Conservation (phyloP, 2,329 filamentous ascomycete species). For the Colletotrichum lini region DNA sequence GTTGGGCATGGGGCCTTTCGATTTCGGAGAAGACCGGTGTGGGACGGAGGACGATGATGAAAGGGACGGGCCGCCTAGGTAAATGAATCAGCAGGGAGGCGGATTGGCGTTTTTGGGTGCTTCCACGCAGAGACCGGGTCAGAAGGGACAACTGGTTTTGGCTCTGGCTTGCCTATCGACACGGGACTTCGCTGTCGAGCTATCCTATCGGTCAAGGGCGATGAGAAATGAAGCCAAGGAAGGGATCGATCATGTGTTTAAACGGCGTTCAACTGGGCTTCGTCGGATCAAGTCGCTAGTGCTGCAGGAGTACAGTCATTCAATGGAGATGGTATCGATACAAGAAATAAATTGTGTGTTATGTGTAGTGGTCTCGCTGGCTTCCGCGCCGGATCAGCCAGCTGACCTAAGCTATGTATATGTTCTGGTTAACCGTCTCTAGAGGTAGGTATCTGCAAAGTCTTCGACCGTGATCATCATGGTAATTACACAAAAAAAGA, state of each 20-base stretch:
- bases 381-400: conserved; percentile 41
- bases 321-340: neutral
- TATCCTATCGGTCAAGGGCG: neutral
- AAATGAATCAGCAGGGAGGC: neutral
- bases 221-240: neutral
- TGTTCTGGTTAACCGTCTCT: conserved; percentile 15
- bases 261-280: neutral
- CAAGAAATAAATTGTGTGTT: neutral
- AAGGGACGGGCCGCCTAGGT: neutral
- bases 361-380: conserved; percentile 26
- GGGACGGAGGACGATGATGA: neutral
- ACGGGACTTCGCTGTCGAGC: neutral
- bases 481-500: conserved; percentile 29
- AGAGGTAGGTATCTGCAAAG: conserved; percentile 25
- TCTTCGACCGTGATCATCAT: conserved; percentile 32
- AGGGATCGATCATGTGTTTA: neutral
- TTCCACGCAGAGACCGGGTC: neutral
- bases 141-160: neutral
- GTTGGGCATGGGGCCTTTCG: neutral
- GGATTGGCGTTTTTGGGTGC: neutral
- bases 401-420: conserved; percentile 42
- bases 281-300: too few species aligned
- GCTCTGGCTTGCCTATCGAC: neutral
- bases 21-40: neutral
- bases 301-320: neutral